Percentiles rank a stretch among this genome's conserved stretches.
Conservation (phyloP, 371 early-diverging fungal species). For the Paramicrosporidium saccamoebae region DNA sequence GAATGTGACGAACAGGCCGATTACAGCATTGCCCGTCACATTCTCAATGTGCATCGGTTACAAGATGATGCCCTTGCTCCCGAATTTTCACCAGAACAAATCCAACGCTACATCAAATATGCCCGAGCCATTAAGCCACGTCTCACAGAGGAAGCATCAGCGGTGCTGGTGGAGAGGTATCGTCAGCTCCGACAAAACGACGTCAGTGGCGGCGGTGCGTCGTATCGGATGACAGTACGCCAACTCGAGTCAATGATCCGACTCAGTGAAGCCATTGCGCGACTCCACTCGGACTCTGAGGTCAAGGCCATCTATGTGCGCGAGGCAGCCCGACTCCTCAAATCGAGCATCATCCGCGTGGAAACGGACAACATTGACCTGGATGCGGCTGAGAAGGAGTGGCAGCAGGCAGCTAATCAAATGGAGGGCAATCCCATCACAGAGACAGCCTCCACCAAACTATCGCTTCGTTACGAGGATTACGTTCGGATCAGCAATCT, state of each 20-base stretch:
- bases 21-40: slow-evolving; percentile 65
- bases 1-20: slow-evolving; percentile 75
- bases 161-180: slow-evolving; percentile 51
- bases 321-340: slow-evolving; percentile 68
- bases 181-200: slow-evolving; percentile 64
- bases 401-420: slow-evolving; percentile 4
- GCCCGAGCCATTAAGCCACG: slow-evolving; percentile 61
- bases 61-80: slow-evolving; percentile 28
- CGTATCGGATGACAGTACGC: slow-evolving; percentile 90
- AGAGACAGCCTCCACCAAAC: slow-evolving; percentile 2
- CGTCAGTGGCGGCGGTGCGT: slow-evolving; percentile 28
- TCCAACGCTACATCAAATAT: slow-evolving; percentile 52
- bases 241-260: slow-evolving; percentile 93
- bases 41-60: slow-evolving; percentile 59
- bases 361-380: slow-evolving; percentile 56
- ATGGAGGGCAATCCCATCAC: neutral
- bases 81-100: slow-evolving; percentile 30
- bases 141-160: slow-evolving; percentile 42
- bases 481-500: slow-evolving; percentile 34
- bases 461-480: slow-evolving; percentile 26
- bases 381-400: slow-evolving; percentile 14
- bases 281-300: slow-evolving; percentile 41
- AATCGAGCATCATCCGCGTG: slow-evolving; percentile 68
- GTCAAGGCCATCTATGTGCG: slow-evolving; percentile 39
- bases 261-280: slow-evolving; percentile 84